Percentiles rank a stretch among this genome's conserved stretches.
These are phyloP conservation scores for Pseudozyma thailandica DNA, from an alignment of 1,284 basidiomycete species.

Conservation along the genomic window DNA sequence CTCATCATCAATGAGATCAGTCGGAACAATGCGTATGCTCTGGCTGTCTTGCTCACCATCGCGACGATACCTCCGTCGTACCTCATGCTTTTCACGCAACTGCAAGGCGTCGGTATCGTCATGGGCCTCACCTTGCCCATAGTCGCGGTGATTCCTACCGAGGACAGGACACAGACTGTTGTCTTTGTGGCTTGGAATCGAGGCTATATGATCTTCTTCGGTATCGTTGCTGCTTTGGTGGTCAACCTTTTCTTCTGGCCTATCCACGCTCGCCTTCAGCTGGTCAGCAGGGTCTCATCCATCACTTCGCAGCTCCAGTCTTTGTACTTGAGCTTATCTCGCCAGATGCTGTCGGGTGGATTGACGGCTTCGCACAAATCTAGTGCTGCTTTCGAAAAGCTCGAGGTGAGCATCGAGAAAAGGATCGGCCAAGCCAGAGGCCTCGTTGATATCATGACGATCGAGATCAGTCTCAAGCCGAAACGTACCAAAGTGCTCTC, in stretches of 20 bases:
- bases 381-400: slow-evolving; percentile 37
- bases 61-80: slow-evolving; percentile 68
- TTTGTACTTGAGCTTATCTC: slow-evolving; percentile 57
- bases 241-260: slow-evolving; percentile 63
- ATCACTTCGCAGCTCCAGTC: slow-evolving; percentile 49
- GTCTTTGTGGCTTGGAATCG: slow-evolving; percentile 53
- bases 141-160: slow-evolving; percentile 69
- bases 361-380: slow-evolving; percentile 36
- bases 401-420: slow-evolving; percentile 63
- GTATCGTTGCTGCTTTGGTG: slow-evolving; percentile 59
- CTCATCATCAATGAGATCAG: slow-evolving; percentile 69
- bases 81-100: slow-evolving; percentile 66
- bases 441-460: slow-evolving; percentile 64
- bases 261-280: slow-evolving; percentile 58
- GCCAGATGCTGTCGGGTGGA: slow-evolving; percentile 57
- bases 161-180: slow-evolving; percentile 46
- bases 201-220: slow-evolving; percentile 62
- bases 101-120: slow-evolving; percentile 69
- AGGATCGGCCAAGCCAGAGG: slow-evolving; percentile 67
- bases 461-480: slow-evolving; percentile 70
- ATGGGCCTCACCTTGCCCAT: slow-evolving; percentile 65
- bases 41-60: slow-evolving; percentile 68
- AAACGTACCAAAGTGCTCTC: slow-evolving; percentile 69
- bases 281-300: slow-evolving; percentile 45
- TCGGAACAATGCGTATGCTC: slow-evolving; percentile 69